Evolutionary conservation across 768 basidiomycete species (phyloP).

Genomic region (Boletus insuetus): DNA sequence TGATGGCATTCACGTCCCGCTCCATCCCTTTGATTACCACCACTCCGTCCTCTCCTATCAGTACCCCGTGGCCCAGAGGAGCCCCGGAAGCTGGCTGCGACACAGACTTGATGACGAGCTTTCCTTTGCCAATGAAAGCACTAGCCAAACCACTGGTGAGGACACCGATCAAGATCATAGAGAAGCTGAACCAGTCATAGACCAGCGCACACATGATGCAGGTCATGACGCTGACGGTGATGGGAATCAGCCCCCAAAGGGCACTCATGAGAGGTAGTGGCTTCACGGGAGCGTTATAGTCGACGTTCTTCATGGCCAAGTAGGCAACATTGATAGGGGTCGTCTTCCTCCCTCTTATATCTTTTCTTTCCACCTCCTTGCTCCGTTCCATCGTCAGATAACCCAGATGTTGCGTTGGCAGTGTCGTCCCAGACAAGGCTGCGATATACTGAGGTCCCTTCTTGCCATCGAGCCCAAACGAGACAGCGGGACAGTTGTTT

Average conservation of each 20-base stretch:
- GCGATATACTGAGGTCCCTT: constrained; percentile 28
- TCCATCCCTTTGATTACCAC: constrained; percentile 30
- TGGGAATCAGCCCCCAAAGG: constrained; percentile 22
- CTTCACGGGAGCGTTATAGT: neutral
- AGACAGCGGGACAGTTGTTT: constrained; percentile 19
- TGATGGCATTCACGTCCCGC: constrained; percentile 27
- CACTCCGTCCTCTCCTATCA: constrained; percentile 16
- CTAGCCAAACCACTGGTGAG: constrained; percentile 30
- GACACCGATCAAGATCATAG: constrained; percentile 34
- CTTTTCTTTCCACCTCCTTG: neutral
- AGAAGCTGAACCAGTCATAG: constrained; percentile 32
- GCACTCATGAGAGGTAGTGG: neutral
- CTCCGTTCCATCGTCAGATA: constrained; percentile 22
- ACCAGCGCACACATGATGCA: constrained; percentile 24
- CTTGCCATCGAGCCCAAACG: constrained; percentile 31
- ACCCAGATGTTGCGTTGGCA: constrained; percentile 28
- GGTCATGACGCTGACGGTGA: constrained; percentile 19
- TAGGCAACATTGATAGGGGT: constrained; percentile 14
- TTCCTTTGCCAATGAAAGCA: constrained; percentile 24
- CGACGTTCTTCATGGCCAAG: constrained; percentile 15
- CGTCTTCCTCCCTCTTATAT: constrained; percentile 13
- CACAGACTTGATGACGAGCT: constrained; percentile 14
- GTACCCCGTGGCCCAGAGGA: constrained; percentile 32
- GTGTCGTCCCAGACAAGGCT: constrained; percentile 29
- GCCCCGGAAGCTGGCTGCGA: constrained; percentile 11